Evolutionary conservation across 257 asterid species (phyloP).

Genomic region (Solanum chmielewskii): DNA sequence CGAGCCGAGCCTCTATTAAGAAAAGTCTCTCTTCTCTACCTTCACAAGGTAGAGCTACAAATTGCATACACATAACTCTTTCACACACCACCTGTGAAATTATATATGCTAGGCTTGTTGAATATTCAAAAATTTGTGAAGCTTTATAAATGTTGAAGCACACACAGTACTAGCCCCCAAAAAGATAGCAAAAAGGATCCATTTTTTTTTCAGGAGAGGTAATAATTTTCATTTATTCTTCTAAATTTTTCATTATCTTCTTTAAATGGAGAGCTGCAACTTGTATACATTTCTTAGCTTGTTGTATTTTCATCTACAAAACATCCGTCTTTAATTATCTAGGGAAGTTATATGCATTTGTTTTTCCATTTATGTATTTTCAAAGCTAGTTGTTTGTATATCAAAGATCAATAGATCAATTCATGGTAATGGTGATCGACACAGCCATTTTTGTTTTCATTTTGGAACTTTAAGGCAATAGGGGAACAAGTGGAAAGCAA

Average conservation of each 20-base stretch:
- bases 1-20: background rate
- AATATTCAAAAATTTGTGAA: background rate
- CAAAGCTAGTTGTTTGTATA: background rate
- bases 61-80: background rate
- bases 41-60: background rate
- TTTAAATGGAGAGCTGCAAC: background rate
- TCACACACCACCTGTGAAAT: background rate
- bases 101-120: background rate
- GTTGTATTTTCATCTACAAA: background rate
- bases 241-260: background rate
- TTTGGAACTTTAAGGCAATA: background rate
- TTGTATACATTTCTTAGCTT: background rate
- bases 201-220: too few species aligned
- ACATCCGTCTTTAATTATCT: background rate
- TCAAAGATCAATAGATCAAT: background rate
- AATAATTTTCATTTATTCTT: background rate
- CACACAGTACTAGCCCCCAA: background rate
- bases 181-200: background rate
- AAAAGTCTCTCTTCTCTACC: background rate
- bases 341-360: background rate
- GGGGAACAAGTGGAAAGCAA: slow-evolving; percentile 41
- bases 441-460: background rate
- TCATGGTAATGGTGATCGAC: background rate
- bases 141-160: background rate
- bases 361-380: background rate